These are phyloP conservation scores for Microbotryum silenes-acaulis DNA, from an alignment of 1,284 basidiomycete species.

Conservation along the genomic window DNA sequence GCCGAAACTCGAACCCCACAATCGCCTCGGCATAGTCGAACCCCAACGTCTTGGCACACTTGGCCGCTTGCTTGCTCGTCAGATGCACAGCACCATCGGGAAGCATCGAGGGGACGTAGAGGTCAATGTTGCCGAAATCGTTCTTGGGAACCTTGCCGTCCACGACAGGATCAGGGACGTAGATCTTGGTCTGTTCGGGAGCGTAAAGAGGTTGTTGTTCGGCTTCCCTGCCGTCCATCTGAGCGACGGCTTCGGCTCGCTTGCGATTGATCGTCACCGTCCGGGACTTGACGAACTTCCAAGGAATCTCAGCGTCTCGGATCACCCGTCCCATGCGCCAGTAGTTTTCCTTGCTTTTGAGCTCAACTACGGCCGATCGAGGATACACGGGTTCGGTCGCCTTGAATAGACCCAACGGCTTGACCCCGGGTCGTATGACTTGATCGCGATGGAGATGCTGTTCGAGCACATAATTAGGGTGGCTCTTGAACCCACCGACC, in stretches of 20 bases:
- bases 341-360: constrained; percentile 92
- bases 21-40: constrained; percentile 91
- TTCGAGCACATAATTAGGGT: constrained; percentile 83
- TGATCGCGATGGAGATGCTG: constrained; percentile 85
- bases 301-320: constrained; percentile 65
- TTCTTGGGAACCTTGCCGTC: constrained; percentile 90
- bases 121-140: constrained; percentile 91
- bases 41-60: constrained; percentile 76
- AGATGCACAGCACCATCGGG: constrained; percentile 79
- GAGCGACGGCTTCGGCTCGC: constrained; percentile 70
- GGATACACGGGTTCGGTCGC: constrained; percentile 82
- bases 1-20: constrained; percentile 92
- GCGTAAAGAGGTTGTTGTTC: constrained; percentile 82
- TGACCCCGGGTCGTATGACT: constrained; percentile 68
- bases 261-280: constrained; percentile 73
- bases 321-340: constrained; percentile 76
- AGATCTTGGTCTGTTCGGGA: constrained; percentile 74
- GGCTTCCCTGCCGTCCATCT: constrained; percentile 46
- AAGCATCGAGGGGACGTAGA: constrained; percentile 92
- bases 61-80: constrained; percentile 77
- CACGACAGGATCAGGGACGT: constrained; percentile 66
- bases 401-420: constrained; percentile 79
- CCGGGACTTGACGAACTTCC: constrained; percentile 84
- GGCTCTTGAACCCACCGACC: constrained; percentile 87
- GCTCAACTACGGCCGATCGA: constrained; percentile 66